Conservation (phyloP, 768 basidiomycete genomes). For the Amanita rubescens region DNA sequence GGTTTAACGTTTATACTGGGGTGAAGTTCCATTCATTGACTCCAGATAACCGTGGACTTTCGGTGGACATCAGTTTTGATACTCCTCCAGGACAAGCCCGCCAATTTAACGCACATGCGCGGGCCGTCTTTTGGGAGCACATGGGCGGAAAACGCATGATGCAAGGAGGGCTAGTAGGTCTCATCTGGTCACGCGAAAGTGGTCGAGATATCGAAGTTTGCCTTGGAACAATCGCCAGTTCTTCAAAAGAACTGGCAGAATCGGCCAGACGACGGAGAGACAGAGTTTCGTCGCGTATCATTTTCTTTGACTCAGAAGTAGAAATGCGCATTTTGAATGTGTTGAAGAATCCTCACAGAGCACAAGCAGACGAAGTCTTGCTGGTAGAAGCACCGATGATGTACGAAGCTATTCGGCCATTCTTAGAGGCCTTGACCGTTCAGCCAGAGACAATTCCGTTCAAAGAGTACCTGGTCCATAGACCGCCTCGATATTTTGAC, state of each 20-base stretch:
- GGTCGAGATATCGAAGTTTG: constrained; percentile 24
- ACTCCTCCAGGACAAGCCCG: constrained; percentile 42
- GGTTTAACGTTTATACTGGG: constrained; percentile 59
- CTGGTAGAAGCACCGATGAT: constrained; percentile 59
- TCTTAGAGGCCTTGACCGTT: constrained; percentile 52
- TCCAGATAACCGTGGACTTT: constrained; percentile 35
- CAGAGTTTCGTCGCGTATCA: constrained; percentile 31
- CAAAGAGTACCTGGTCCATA: constrained; percentile 43
- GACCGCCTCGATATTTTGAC: constrained; percentile 24
- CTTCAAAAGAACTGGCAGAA: constrained; percentile 29
- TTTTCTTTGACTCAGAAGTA: constrained; percentile 42
- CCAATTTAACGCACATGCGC: constrained; percentile 19
- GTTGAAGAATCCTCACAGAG: neutral
- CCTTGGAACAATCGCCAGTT: constrained; percentile 37
- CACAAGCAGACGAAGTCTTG: constrained; percentile 20
- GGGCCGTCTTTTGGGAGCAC: constrained; percentile 44
- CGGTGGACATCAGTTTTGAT: constrained; percentile 30
- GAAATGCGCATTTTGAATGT: constrained; percentile 24
- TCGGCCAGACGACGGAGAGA: constrained; percentile 23
- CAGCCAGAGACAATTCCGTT: constrained; percentile 57
- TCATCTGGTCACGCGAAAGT: constrained; percentile 28
- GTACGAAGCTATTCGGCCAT: constrained; percentile 63
- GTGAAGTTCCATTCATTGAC: constrained; percentile 34
- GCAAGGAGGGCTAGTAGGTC: constrained; percentile 45
- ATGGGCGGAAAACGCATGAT: constrained; percentile 40